A percentile compares a stretch with the other conserved stretches of the same genome.
phyloP scores from a whole-genome alignment of 2,329 filamentous ascomycete species.

The Colletotrichum costaricense region DNA sequence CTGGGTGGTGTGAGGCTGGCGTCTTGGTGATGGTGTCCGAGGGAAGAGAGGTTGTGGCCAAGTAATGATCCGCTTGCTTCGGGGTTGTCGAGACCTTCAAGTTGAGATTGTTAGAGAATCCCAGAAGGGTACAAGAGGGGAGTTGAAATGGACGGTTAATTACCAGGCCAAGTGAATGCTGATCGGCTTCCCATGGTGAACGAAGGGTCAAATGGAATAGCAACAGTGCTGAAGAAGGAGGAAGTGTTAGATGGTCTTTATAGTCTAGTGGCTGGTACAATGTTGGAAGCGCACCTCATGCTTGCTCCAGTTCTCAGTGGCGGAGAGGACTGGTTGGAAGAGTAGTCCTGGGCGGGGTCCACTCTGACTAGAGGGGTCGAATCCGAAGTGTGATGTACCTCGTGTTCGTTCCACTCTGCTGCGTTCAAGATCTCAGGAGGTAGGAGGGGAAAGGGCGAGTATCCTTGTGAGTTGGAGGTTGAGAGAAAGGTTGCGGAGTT shows the following conservation, averaged over 20 bases:
- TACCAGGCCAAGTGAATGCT: conserved; percentile 63
- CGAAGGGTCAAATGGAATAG: conserved; percentile 62
- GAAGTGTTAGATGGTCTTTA: conserved; percentile 28
- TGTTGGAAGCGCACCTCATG: conserved; percentile 49
- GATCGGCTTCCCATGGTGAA: conserved; percentile 64
- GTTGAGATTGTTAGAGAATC: conserved; percentile 15
- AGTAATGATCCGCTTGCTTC: conserved; percentile 45
- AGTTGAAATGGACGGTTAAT: conserved; percentile 25
- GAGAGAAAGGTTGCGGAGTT: conserved; percentile 40
- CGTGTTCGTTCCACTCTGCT: conserved; percentile 46
- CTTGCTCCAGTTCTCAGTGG: conserved; percentile 40
- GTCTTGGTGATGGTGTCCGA: conserved; percentile 58
- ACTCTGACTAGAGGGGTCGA: conserved; percentile 45
- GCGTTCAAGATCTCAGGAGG: conserved; percentile 43
- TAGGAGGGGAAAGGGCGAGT: conserved; percentile 43
- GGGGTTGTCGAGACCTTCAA: conserved; percentile 45
- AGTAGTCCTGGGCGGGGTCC: conserved; percentile 46
- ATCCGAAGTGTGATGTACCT: conserved; percentile 33
- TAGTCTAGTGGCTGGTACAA: conserved; percentile 36
- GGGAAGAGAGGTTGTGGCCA: conserved; percentile 57
- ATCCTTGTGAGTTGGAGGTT: conserved; percentile 38
- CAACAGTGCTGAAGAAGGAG: conserved; percentile 53
- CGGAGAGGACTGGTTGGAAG: conserved; percentile 35
- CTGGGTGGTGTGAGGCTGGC: conserved; percentile 63
- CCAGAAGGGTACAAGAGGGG: not conserved